Evolutionary conservation across 352 stramenopile genomes (phyloP).

Genomic region (Globisporangium takayamanum): DNA sequence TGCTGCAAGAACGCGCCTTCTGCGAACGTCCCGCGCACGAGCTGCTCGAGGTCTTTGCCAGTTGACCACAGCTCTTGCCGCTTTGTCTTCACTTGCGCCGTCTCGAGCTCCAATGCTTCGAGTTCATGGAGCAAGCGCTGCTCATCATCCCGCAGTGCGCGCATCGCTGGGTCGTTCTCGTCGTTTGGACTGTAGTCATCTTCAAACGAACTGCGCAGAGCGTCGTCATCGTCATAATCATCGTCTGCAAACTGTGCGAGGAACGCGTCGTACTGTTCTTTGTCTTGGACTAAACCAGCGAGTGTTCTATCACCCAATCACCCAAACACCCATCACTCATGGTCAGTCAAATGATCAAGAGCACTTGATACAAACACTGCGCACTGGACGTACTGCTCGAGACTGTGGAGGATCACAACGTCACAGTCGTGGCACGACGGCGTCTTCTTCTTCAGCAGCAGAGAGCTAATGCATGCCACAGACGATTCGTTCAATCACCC

Average conservation of each 20-base stretch:
- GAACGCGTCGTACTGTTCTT: slow-evolving; percentile 50
- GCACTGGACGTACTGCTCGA: slow-evolving; percentile 39
- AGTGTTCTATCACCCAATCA: slow-evolving; percentile 24
- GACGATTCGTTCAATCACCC: not conserved
- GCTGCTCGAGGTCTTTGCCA: slow-evolving; percentile 57
- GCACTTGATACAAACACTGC: not conserved
- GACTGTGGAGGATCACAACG: slow-evolving; percentile 32
- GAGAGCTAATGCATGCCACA: slow-evolving; percentile 25
- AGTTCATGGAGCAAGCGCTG: slow-evolving; percentile 42
- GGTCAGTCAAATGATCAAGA: not conserved
- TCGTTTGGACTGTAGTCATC: slow-evolving; percentile 21
- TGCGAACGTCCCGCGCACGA: slow-evolving; percentile 64
- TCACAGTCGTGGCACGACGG: slow-evolving; percentile 76
- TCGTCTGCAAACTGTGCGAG: slow-evolving; percentile 39
- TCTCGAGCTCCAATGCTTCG: slow-evolving; percentile 52
- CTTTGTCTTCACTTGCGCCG: slow-evolving; percentile 40
- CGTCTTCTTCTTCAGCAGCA: slow-evolving; percentile 63
- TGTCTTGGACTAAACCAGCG: slow-evolving; percentile 34
- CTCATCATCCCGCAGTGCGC: slow-evolving; percentile 60
- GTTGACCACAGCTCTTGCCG: slow-evolving; percentile 70
- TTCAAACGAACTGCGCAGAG: not conserved
- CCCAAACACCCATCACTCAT: not conserved
- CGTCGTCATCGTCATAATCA: slow-evolving; percentile 26
- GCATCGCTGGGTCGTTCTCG: slow-evolving; percentile 38
- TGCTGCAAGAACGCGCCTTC: slow-evolving; percentile 78